These are phyloP conservation scores for Penicillium roqueforti DNA, from an alignment of 495 filamentous ascomycete species.

Conservation along the genomic window DNA sequence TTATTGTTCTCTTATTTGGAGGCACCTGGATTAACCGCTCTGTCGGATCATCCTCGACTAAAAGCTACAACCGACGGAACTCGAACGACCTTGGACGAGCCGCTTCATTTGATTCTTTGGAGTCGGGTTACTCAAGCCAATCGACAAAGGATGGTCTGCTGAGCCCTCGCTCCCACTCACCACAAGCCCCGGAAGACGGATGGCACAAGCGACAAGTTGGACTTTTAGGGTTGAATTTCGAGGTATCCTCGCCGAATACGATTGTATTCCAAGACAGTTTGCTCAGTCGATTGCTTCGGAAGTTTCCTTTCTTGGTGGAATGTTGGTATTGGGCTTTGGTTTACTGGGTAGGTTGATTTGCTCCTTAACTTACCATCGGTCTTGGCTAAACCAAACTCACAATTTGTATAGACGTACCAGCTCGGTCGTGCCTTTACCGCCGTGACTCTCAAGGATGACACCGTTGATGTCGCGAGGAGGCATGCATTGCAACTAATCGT, in stretches of 20 bases:
- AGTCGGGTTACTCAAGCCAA: conserved; percentile 28
- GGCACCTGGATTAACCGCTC: conserved; percentile 57
- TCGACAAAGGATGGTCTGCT: conserved; percentile 33
- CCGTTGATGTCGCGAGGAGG: conserved; percentile 51
- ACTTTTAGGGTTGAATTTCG: conserved; percentile 27
- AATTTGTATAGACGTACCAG: conserved; percentile 51
- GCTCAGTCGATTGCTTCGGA: conserved; percentile 56
- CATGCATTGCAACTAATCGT: conserved; percentile 56
- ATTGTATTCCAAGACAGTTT: conserved; percentile 48
- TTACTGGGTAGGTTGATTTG: conserved; percentile 49
- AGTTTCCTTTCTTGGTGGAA: conserved; percentile 72
- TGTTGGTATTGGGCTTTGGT: conserved; percentile 77
- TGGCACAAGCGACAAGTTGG: conserved; percentile 45
- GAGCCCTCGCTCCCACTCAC: conserved; percentile 25
- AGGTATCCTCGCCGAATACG: conserved; percentile 54
- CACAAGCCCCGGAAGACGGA: conserved; percentile 23
- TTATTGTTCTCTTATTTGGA: conserved; percentile 53
- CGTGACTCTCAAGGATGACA: conserved; percentile 53
- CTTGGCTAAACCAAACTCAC: neutral
- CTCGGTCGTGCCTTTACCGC: conserved; percentile 60
- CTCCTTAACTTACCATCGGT: neutral
- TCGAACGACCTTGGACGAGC: conserved; percentile 17
- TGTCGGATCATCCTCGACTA: conserved; percentile 11
- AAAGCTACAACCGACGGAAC: conserved; percentile 15
- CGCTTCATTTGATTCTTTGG: conserved; percentile 27